Conservation (phyloP, 306 rosid genomes). For the Senna siamea region DNA sequence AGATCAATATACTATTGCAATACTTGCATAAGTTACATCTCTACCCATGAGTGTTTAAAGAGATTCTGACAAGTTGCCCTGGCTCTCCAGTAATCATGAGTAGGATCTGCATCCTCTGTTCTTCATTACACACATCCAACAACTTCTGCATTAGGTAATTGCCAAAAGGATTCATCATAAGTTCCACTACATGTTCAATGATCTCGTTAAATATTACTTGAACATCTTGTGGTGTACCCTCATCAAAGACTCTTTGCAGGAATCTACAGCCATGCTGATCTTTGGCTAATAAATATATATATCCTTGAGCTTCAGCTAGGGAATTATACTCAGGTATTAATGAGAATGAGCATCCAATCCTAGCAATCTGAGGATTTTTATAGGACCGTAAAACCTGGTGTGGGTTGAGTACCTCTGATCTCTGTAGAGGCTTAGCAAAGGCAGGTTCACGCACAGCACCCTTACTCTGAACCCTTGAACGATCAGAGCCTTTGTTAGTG, state of each 20-base stretch:
- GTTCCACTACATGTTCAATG: slow-evolving; percentile 53
- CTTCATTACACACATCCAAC: slow-evolving; percentile 60
- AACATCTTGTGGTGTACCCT: slow-evolving; percentile 51
- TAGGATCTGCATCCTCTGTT: slow-evolving; percentile 54
- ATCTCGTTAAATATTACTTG: slow-evolving; percentile 55
- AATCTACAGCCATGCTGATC: slow-evolving; percentile 64
- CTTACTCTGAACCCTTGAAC: slow-evolving; percentile 26
- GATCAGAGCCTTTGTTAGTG: slow-evolving; percentile 3
- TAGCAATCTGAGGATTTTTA: slow-evolving; percentile 35
- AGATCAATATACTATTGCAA: slow-evolving; percentile 17
- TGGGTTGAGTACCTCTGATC: slow-evolving; percentile 29
- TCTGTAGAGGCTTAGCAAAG: slow-evolving; percentile 32
- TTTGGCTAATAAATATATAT: slow-evolving; percentile 49
- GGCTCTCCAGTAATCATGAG: slow-evolving; percentile 49
- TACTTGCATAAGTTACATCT: neutral
- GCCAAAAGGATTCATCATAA: slow-evolving; percentile 60
- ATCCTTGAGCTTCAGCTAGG: slow-evolving; percentile 49
- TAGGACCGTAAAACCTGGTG: slow-evolving; percentile 26
- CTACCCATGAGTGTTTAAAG: slow-evolving; percentile 67
- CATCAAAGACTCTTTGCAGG: slow-evolving; percentile 50
- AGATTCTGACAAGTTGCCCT: slow-evolving; percentile 56
- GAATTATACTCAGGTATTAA: slow-evolving; percentile 41
- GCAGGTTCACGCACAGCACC: slow-evolving; percentile 25
- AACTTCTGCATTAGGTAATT: slow-evolving; percentile 64
- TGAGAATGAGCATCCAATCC: slow-evolving; percentile 35